phyloP scores from a whole-genome alignment of 805 yeast species.

The Kodamaea jinghongensis region DNA sequence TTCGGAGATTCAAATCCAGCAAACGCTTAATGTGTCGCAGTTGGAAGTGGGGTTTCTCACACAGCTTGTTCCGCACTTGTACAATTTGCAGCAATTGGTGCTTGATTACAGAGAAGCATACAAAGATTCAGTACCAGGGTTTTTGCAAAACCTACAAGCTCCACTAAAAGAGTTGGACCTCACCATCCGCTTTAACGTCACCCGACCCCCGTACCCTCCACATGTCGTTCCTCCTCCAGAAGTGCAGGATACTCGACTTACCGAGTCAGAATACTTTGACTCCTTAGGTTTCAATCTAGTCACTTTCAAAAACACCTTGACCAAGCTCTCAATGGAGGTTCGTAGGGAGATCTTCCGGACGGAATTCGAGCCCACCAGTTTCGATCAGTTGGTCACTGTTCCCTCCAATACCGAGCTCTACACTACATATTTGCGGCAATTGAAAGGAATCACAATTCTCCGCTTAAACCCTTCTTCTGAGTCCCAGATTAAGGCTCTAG shows the following conservation, averaged over 20 bases:
- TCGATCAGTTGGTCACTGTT: slow-evolving; percentile 8
- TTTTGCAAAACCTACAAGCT: slow-evolving; percentile 21
- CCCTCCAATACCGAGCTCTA: slow-evolving; percentile 11
- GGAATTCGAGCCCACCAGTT: slow-evolving; percentile 2
- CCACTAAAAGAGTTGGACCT: slow-evolving; percentile 37
- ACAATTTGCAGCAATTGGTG: slow-evolving; percentile 15
- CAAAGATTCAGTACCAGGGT: slow-evolving; percentile 39
- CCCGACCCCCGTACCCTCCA: slow-evolving; percentile 13
- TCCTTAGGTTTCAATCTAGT: background rate
- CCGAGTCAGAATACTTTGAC: slow-evolving; percentile 5
- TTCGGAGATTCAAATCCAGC: slow-evolving; percentile 29
- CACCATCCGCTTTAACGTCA: slow-evolving; percentile 38
- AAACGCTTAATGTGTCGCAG: background rate
- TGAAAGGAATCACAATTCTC: slow-evolving; percentile 31
- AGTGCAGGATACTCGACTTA: background rate
- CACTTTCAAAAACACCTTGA: slow-evolving; percentile 20
- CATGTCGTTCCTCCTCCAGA: background rate
- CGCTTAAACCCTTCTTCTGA: slow-evolving; percentile 40
- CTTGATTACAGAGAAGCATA: slow-evolving; percentile 43
- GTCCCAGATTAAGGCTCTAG: slow-evolving; percentile 21
- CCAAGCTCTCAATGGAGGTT: slow-evolving; percentile 39
- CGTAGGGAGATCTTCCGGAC: slow-evolving; percentile 27
- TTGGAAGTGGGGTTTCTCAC: background rate
- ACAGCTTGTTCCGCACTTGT: background rate
- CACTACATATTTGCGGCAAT: slow-evolving; percentile 4